A percentile compares a stretch with the other conserved stretches of the same genome.
Conservation (phyloP, 345 rosid species). For the Dipteronia sinensis region DNA sequence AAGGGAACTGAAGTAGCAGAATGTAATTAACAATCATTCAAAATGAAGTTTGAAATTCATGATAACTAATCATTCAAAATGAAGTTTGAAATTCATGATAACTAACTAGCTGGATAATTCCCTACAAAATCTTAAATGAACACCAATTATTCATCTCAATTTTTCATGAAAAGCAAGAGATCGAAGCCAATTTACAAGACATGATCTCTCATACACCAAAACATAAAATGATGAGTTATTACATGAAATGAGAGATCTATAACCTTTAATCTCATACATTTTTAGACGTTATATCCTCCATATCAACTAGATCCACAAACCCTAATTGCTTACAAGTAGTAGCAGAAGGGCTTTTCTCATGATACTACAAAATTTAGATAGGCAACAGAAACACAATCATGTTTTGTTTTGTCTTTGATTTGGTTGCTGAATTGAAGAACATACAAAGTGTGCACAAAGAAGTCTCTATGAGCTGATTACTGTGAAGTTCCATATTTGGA, state of each 20-base stretch:
- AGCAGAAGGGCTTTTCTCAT: not conserved
- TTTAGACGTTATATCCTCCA: not conserved
- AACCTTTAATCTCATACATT: not conserved
- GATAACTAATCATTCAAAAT: not conserved
- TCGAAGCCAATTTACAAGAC: not conserved
- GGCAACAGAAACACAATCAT: not conserved
- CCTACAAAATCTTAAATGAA: constrained; percentile 1
- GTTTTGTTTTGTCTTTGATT: not conserved
- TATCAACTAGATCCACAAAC: constrained; percentile 3
- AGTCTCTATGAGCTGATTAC: not conserved
- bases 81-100: not conserved
- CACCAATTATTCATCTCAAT: not conserved
- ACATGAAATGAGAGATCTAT: constrained; percentile 9
- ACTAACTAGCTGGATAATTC: not conserved
- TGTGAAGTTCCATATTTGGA: not conserved
- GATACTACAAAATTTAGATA: not conserved
- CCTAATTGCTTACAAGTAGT: constrained; percentile 1
- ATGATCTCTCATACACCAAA: not conserved
- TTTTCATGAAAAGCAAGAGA: not conserved
- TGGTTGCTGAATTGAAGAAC: too few species aligned
- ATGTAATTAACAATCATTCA: not conserved
- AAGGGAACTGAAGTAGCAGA: not conserved
- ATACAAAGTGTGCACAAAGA: not conserved
- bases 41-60: not conserved
- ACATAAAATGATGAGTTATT: constrained; percentile 15